Conservation (phyloP, 345 rosid species). For the Aethionema arabicum region DNA sequence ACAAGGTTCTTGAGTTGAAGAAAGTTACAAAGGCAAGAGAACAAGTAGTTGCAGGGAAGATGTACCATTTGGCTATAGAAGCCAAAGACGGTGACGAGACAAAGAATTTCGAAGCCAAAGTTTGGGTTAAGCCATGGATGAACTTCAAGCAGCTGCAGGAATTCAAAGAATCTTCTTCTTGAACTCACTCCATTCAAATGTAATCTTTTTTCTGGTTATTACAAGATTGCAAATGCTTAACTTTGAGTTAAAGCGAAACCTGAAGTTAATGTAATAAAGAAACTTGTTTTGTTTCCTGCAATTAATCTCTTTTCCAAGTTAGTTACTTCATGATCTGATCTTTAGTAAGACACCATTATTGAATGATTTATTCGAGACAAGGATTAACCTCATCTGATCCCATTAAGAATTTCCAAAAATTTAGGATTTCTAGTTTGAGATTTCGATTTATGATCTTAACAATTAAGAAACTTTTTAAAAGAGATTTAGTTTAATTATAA, state of each 20-base stretch:
- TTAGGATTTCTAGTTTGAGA: too few species aligned
- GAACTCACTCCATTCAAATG: background rate
- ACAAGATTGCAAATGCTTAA: too few species aligned
- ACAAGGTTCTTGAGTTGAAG: conserved; percentile 52
- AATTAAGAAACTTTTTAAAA: too few species aligned
- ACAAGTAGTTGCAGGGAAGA: conserved; percentile 73
- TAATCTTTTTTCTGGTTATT: background rate
- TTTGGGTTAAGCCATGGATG: conserved; percentile 91
- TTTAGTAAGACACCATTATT: background rate
- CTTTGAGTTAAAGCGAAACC: background rate
- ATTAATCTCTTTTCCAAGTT: conserved; percentile 8
- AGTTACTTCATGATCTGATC: too few species aligned
- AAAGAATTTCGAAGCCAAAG: conserved; percentile 70
- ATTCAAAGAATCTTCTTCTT: conserved; percentile 47
- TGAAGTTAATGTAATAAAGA: conserved; percentile 22
- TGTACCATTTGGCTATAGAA: conserved; percentile 68
- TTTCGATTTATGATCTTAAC: too few species aligned
- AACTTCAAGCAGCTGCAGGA: conserved; percentile 70
- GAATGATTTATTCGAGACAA: conserved; percentile 2
- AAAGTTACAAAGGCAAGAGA: conserved; percentile 66
- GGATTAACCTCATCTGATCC: conserved; percentile 18
- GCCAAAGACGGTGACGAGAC: conserved; percentile 59
- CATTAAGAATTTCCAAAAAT: background rate
- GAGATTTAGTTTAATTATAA: too few species aligned
- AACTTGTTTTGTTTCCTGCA: conserved; percentile 14